Evolutionary conservation across 768 basidiomycete species (phyloP), one percentile per base, ranked within the genome.

Genomic region (Rhizopogon vinicolor): DNA sequence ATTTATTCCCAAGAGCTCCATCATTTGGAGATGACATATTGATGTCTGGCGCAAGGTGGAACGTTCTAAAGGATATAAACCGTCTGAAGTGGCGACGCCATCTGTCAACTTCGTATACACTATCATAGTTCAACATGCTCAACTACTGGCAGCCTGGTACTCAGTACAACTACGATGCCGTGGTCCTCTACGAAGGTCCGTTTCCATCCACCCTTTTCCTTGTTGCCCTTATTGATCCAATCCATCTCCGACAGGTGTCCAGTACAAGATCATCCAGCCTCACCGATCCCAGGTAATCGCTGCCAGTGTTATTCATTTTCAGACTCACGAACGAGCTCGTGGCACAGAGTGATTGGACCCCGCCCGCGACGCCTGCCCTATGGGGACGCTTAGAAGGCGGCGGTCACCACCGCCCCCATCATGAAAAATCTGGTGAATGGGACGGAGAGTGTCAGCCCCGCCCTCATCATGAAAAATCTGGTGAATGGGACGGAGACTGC

Each of bases 261-360:
- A 68, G 41, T 91, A 89, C 75, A 84, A 82, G 69, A 85, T 85
- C 69, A 81, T 89, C 59, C 87, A 89, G 63, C 73, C 85, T 8
- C 89, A 91, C 71, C 70, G 64, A 52, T 87, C 88, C 31, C 85
- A 88, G 78, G 87, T 82, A 58, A 53, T 65, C 28, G 18, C n/a
- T 41, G 7, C 25, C n/a, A 22, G 35, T 10, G 3, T 18, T 8
- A 16, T 37, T 25, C 48, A 33, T 5, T 43, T 10, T 39, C 54
- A 60, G 41, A 31, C 52, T 61, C 18, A 63, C 45, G 7, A 53
- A 48, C 12, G 35, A 37, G 9, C 19, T 25, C 9, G 10, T 9
- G 41, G 22, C 5, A 43, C 61, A 90, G 86, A 58, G 74, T 28
- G 86, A 88, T 60, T 91, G 89, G 89, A 68, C 82, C 25, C 89